Percentiles rank a stretch among this genome's conserved stretches.
phyloP scores from a whole-genome alignment of 768 basidiomycete genomes.

The Agaricus subrufescens region DNA sequence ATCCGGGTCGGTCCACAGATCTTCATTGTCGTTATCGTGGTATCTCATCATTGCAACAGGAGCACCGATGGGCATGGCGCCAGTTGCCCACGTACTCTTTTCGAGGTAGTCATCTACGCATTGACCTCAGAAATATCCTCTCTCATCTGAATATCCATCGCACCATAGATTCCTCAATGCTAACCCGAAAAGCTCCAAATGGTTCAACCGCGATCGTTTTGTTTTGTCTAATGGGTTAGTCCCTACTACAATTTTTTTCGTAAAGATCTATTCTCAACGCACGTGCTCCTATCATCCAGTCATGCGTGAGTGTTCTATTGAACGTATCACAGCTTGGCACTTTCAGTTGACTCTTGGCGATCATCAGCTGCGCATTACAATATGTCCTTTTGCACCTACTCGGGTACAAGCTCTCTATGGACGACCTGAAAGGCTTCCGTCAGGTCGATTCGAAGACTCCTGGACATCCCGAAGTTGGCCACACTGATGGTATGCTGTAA shows the following conservation, averaged over 20 bases:
- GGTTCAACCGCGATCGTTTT: slow-evolving; percentile 96
- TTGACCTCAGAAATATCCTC: slow-evolving; percentile 1
- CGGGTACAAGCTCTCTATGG: slow-evolving; percentile 88
- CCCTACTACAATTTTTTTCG: not conserved
- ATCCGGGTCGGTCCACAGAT: slow-evolving; percentile 55
- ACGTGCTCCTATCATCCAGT: slow-evolving; percentile 29
- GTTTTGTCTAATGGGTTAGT: slow-evolving; percentile 92
- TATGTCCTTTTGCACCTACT: slow-evolving; percentile 89
- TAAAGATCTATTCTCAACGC: not conserved
- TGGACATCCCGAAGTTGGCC: slow-evolving; percentile 82
- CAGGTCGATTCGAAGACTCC: slow-evolving; percentile 88
- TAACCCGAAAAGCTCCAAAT: slow-evolving; percentile 85
- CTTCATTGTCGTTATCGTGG: slow-evolving; percentile 4
- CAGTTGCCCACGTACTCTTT: slow-evolving; percentile 76
- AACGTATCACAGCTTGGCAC: not conserved
- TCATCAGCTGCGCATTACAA: slow-evolving; percentile 80
- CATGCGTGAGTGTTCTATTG: slow-evolving; percentile 58
- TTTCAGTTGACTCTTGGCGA: slow-evolving; percentile 4
- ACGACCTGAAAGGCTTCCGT: slow-evolving; percentile 92
- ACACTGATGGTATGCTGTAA: slow-evolving; percentile 38
- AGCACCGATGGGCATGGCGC: slow-evolving; percentile 94
- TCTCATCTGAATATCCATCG: slow-evolving; percentile 1
- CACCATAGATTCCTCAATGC: slow-evolving; percentile 71
- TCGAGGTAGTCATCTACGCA: slow-evolving; percentile 44
- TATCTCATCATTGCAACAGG: slow-evolving; percentile 37